Percentiles rank a stretch among this genome's conserved stretches.
Evolutionary conservation across 805 yeast genomes (phyloP).

Genomic region (Yarrowia osloensis): DNA sequence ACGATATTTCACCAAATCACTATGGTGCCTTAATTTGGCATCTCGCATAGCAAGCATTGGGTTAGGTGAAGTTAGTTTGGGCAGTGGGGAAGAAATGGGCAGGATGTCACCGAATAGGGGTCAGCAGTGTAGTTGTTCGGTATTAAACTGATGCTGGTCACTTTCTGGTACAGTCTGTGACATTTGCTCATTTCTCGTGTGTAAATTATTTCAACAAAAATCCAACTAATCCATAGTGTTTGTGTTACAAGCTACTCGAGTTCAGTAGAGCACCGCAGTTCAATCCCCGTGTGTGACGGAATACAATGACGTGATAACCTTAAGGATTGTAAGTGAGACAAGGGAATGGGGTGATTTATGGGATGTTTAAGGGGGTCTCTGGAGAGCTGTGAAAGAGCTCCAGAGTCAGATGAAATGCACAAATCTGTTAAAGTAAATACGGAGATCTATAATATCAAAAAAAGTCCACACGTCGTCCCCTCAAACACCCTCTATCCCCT

Average conservation of each 20-base stretch:
- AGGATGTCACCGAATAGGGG: too few relatives aligned
- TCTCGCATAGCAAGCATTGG: conserved; percentile 13
- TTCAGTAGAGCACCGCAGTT: background rate
- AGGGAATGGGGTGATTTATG: background rate
- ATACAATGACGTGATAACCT: conserved; percentile 6
- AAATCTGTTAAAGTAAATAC: background rate
- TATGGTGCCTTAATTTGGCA: background rate
- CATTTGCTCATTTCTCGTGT: background rate
- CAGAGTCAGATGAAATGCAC: fast-evolving
- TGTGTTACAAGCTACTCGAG: too few relatives aligned
- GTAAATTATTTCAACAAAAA: too few relatives aligned
- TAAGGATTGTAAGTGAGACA: conserved; percentile 11
- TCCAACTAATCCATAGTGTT: too few relatives aligned
- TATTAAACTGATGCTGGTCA: background rate
- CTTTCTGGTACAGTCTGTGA: background rate
- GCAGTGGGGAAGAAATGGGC: too few relatives aligned
- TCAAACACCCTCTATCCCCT: background rate
- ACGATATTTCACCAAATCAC: too few relatives aligned
- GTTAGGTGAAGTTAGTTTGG: conserved; percentile 20
- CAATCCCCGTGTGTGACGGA: background rate
- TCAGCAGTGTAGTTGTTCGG: background rate
- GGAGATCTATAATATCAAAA: too few relatives aligned
- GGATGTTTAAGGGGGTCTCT: background rate
- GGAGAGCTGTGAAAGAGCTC: too few relatives aligned
- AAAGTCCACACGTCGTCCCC: background rate